Conservation (phyloP, 2,329 filamentous ascomycete species). For the Phoma herbarum region DNA sequence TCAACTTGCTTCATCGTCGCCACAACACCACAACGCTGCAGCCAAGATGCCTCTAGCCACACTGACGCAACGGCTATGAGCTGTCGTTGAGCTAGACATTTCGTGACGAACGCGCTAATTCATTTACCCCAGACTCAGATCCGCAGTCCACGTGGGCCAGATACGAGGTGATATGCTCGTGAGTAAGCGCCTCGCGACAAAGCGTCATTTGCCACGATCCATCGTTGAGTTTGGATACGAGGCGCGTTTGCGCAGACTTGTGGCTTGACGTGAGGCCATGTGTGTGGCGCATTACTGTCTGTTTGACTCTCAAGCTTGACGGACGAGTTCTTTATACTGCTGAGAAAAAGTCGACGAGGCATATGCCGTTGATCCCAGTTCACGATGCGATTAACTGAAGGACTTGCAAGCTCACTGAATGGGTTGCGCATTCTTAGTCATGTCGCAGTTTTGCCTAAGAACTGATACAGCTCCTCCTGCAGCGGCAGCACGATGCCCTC, state of each 20-base stretch:
- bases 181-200: conserved; percentile 28
- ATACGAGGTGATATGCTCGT: conserved; percentile 40
- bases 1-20: neutral
- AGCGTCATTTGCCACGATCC: conserved; percentile 13
- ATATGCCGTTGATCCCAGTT: neutral
- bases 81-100: conserved; percentile 12
- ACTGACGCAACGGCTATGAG: conserved; percentile 7
- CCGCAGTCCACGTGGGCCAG: conserved; percentile 34
- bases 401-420: neutral
- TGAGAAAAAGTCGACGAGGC: neutral
- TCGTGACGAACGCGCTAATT: conserved; percentile 25
- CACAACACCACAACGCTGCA: conserved; percentile 12
- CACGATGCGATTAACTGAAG: neutral
- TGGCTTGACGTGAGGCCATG: neutral
- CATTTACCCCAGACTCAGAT: conserved; percentile 39
- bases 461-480: conserved; percentile 49
- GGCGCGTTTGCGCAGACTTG: neutral
- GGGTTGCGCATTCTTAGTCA: conserved; percentile 16
- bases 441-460: conserved; percentile 41
- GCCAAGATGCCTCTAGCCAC: neutral
- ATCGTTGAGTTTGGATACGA: conserved; percentile 5
- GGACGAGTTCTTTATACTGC: neutral
- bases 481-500: conserved; percentile 50
- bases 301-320: neutral
- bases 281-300: neutral